Evolutionary conservation across 176 grass and related monocot genomes (phyloP).

Genomic region (Typha latifolia): DNA sequence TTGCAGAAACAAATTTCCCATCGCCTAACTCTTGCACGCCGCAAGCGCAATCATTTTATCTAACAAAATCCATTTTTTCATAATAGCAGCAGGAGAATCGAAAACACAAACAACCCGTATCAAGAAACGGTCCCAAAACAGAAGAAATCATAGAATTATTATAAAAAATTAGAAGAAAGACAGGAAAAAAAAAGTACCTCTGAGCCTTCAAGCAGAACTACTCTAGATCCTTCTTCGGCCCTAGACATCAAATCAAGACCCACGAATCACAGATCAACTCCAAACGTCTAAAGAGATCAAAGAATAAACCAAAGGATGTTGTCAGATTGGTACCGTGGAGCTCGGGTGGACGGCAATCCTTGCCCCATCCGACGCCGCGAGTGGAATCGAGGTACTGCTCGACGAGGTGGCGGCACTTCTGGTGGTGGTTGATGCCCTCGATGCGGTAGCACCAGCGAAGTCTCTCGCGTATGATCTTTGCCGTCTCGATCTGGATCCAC

Average conservation of each 20-base stretch:
- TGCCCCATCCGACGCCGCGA: constrained; percentile 85
- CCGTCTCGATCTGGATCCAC: constrained; percentile 99
- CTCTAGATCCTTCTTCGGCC: constrained; percentile 1
- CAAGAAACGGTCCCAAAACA: too few relatives aligned
- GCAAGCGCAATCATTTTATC: too few relatives aligned
- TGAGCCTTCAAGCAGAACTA: neutral
- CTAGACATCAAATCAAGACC: neutral
- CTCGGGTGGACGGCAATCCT: constrained; percentile 61
- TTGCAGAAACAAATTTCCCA: too few relatives aligned
- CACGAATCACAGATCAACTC: neutral
- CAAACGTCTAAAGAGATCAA: neutral
- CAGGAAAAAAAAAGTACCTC: too few relatives aligned
- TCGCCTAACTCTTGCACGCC: too few relatives aligned
- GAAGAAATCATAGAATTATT: too few relatives aligned
- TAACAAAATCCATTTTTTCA: too few relatives aligned
- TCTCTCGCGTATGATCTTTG: constrained; percentile 95
- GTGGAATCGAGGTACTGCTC: constrained; percentile 87
- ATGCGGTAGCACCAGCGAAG: constrained; percentile 95
- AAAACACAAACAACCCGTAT: too few relatives aligned
- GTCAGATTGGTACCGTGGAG: constrained; percentile 41
- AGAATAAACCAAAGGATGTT: neutral
- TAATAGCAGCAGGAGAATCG: too few relatives aligned
- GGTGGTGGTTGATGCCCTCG: constrained; percentile 81
- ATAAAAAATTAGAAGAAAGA: too few relatives aligned
- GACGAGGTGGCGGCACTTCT: constrained; percentile 93